phyloP scores from a whole-genome alignment of 164 flowering plant genomes.

The Paratinospora sagittata region DNA sequence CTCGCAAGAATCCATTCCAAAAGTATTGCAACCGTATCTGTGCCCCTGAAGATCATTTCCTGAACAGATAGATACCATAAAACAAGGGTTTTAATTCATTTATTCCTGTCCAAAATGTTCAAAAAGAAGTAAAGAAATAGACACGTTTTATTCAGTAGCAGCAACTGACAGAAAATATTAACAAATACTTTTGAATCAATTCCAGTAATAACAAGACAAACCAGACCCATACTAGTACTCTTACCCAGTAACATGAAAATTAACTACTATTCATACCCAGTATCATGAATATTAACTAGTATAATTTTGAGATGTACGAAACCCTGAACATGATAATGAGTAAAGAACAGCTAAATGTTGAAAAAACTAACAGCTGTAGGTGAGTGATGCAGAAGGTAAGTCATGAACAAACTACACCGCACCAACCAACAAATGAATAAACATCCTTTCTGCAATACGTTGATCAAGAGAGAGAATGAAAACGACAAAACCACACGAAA shows the following conservation, averaged over 20 bases:
- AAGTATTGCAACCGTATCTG: conserved; percentile 37
- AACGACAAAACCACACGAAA: background rate
- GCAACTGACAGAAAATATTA: too few relatives aligned
- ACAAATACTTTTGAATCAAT: too few relatives aligned
- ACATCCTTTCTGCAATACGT: background rate
- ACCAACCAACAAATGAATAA: background rate
- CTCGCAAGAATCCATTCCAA: conserved; percentile 35
- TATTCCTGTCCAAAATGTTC: background rate
- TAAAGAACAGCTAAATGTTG: background rate
- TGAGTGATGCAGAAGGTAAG: background rate
- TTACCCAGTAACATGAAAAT: too few relatives aligned
- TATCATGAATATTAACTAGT: too few relatives aligned
- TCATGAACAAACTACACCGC: conserved; percentile 7
- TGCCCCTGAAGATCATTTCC: conserved; percentile 40
- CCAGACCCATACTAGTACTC: too few relatives aligned
- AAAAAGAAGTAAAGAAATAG: background rate
- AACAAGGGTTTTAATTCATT: background rate
- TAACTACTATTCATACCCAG: too few relatives aligned
- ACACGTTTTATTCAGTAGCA: too few relatives aligned
- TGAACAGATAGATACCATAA: background rate
- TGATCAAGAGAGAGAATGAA: background rate
- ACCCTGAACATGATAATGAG: too few relatives aligned
- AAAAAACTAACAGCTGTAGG: background rate
- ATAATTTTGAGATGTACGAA: too few relatives aligned
- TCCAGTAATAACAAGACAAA: too few relatives aligned